A percentile compares a stretch with the other conserved stretches of the same genome.
Conservation (phyloP, 768 basidiomycete species). For the Hericium alpestre region DNA sequence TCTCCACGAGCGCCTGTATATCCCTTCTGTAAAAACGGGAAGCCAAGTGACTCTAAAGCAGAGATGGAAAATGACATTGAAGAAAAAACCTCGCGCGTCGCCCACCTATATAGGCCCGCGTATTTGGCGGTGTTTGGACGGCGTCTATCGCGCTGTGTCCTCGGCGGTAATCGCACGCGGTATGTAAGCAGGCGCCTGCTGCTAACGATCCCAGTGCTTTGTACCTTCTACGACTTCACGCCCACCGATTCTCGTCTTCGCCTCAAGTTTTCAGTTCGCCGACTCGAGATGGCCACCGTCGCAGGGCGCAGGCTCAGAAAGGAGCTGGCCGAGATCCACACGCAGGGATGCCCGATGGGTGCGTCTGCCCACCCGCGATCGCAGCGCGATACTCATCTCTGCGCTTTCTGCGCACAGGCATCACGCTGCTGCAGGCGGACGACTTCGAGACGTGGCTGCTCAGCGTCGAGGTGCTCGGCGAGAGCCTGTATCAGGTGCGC, state of each 20-base stretch:
- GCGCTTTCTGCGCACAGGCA: conserved; percentile 36
- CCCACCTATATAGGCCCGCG: not conserved
- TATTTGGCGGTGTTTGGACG: conserved; percentile 12
- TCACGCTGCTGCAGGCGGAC: conserved; percentile 62
- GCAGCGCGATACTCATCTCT: not conserved
- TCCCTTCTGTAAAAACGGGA: conserved; percentile 12
- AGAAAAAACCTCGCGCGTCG: not conserved
- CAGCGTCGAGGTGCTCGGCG: conserved; percentile 75
- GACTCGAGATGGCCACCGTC: conserved; percentile 9
- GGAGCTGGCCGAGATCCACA: conserved; percentile 15
- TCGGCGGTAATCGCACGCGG: no score
- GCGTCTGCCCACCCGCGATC: not conserved
- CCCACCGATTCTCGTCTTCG: not conserved
- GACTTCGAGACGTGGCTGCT: conserved; percentile 73
- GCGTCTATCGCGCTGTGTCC: not conserved
- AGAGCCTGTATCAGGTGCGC: conserved; percentile 63
- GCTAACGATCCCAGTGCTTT: no score
- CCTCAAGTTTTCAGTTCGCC: not conserved
- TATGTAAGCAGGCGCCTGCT: no score
- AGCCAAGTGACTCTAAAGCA: conserved; percentile 20
- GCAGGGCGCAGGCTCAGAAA: conserved; percentile 13
- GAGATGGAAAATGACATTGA: conserved; percentile 11
- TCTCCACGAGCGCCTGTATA: conserved; percentile 18
- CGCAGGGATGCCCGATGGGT: conserved; percentile 5
- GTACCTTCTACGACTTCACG: no score